Evolutionary conservation across 768 basidiomycete species (phyloP), one percentile per base, ranked within the genome.

Genomic region (Serendipita sp.): DNA sequence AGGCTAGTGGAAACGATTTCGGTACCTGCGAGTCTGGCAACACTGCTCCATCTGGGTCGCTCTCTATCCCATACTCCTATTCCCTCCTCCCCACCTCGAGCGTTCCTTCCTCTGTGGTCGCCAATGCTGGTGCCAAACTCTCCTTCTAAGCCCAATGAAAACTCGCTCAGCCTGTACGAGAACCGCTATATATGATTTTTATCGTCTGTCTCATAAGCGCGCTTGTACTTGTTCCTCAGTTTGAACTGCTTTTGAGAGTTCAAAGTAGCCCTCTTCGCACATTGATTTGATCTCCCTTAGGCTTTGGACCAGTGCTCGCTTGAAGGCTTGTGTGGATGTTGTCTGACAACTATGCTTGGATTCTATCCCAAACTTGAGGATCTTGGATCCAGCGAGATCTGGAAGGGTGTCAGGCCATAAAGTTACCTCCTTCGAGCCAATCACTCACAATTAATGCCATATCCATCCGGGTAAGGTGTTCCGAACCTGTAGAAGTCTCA

Each of bases 281-380:
- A 86, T 71, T 3, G 69, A 65, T 66, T 79, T 76, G 84, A 95
- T 89, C 66, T 90, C 84, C 62, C 76, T 69, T 66, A 97, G 70
- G 16, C 86, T 83, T 61, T 79, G 75, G 17, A 74, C 70, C 53
- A 96, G 73, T 24, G 81, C 79, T 50, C 75, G 69, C 67, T 86
- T 84, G 71, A 95, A 88, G 26, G 64, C 62, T 5, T 75, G 71
- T 14, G 91, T 95, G 17, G 88, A 88, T 17, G 92, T 94, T 17
- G 74, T 68, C 2, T 78, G 69, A 64, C 77, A 82, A 3, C 86
- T 86, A 14, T 78, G 74, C 71, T 98, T 98, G 48, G 87, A 90
- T 71, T 98, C 95, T 70, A 96, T 83, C 1, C 95, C 93, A 74
- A 96, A 93, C 72, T 92, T 94, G 69, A 98, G 77, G 63, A 83